Evolutionary conservation across 306 rosid species (phyloP), one percentile per base, ranked within the genome.

Genomic region (Dryas alaskensis): DNA sequence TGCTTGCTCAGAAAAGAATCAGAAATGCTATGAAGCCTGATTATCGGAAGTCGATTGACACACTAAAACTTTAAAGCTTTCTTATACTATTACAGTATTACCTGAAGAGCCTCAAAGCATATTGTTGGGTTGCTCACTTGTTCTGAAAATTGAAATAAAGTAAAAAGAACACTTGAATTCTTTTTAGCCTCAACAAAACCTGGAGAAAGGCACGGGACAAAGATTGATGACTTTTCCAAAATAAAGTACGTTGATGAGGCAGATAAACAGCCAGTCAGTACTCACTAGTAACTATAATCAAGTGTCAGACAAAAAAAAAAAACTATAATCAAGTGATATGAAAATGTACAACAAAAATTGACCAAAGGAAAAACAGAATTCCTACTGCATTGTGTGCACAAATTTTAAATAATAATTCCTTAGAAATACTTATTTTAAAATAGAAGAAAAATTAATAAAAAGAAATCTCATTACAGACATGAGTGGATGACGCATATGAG

Each of bases 31-130:
- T 52, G 60, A 27, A 52, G 65, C n/a, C 40, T 42, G n/a, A 46
- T 55, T 37, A 37, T 31, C 11, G 53, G 45, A 43, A 73, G 49
- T 50, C 70, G 65, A 13, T 42, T 65, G 79, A 43, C 25, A 74
- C n/a, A 52, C 44, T 47, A 76, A 46, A 57, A 73, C 17, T 66
- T 63, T 16, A 49, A 43, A 43, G 49, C 39, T 63, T 25, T 40
- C 27, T 3, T 62, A 40, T 42, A 61, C 65, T 59, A 63, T 45
- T 51, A 31, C 42, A 69, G 58, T 76, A 73, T 81, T 85, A 91
- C 97, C 98, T 92, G 99, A 67, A 94, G 99, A 62, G 99, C 88
- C 87, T 94, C 99, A 57, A 91, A 86, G 90, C 95, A 88, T 77
- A 89, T 80, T 42, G 88, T 76, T 44, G 88, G 85, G 74, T 81